These are phyloP conservation scores for Eutypella sp. DNA, from an alignment of 2,329 filamentous ascomycete species.

Conservation along the genomic window DNA sequence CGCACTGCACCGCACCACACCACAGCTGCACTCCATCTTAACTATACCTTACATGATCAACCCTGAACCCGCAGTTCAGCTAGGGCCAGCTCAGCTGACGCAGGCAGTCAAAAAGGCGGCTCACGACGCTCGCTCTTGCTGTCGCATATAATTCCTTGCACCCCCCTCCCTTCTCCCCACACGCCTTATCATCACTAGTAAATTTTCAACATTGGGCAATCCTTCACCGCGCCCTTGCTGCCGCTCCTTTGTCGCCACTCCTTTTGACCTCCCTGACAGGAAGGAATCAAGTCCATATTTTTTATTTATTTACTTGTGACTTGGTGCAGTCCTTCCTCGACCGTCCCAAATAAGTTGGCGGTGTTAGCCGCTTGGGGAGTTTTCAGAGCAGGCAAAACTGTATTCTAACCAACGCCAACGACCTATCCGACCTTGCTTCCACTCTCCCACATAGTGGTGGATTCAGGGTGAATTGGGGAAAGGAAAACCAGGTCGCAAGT, in stretches of 20 bases:
- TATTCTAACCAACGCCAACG: too few species aligned
- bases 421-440: background rate
- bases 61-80: background rate
- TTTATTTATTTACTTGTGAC: background rate
- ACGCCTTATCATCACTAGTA: background rate
- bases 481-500: too few species aligned
- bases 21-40: too few species aligned
- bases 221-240: background rate
- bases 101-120: background rate
- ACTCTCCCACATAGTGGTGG: too few species aligned
- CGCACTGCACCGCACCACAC: background rate
- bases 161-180: background rate
- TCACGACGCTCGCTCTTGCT: background rate
- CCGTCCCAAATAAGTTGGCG: background rate
- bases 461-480: too few species aligned
- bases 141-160: conserved; percentile 1
- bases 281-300: background rate
- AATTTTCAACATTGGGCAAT: background rate
- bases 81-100: background rate
- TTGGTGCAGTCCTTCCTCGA: background rate
- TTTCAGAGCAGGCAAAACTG: background rate
- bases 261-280: background rate
- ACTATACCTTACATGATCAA: background rate
- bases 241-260: background rate
- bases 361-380: background rate